Evolutionary conservation across 768 basidiomycete genomes (phyloP).

Genomic region (Pisolithus marmoratus): DNA sequence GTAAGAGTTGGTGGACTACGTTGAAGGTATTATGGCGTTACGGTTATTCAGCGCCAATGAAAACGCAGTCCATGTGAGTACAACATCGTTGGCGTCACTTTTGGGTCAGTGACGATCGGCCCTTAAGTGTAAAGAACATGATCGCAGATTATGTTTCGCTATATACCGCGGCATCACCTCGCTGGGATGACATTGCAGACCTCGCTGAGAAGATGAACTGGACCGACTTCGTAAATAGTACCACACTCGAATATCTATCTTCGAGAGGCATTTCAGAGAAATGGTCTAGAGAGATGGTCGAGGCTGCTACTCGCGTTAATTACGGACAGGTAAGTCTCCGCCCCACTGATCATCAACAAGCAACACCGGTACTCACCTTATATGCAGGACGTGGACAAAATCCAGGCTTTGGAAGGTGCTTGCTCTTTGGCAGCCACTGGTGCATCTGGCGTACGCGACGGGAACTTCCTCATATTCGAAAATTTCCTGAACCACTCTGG

Average conservation of each 20-base stretch:
- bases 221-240: conserved; percentile 42
- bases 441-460: conserved; percentile 63
- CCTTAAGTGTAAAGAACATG: conserved; percentile 48
- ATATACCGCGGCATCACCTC: conserved; percentile 49
- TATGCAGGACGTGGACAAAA: conserved; percentile 52
- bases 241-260: conserved; percentile 52
- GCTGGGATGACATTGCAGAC: conserved; percentile 57
- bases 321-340: conserved; percentile 58
- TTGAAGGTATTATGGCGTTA: conserved; percentile 75
- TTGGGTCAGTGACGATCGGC: conserved; percentile 1
- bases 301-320: conserved; percentile 77
- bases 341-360: neutral
- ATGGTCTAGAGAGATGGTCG: conserved; percentile 71
- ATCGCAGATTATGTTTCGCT: conserved; percentile 47
- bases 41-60: conserved; percentile 55
- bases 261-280: conserved; percentile 47
- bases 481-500: conserved; percentile 65
- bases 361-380: neutral
- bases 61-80: conserved; percentile 52
- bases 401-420: conserved; percentile 75
- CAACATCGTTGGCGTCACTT: neutral
- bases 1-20: conserved; percentile 60
- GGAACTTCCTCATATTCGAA: conserved; percentile 84
- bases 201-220: conserved; percentile 52
- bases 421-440: conserved; percentile 67